Evolutionary conservation across 345 rosid species (phyloP), one percentile per base, ranked within the genome.

Genomic region (Conringia planisiliqua): DNA sequence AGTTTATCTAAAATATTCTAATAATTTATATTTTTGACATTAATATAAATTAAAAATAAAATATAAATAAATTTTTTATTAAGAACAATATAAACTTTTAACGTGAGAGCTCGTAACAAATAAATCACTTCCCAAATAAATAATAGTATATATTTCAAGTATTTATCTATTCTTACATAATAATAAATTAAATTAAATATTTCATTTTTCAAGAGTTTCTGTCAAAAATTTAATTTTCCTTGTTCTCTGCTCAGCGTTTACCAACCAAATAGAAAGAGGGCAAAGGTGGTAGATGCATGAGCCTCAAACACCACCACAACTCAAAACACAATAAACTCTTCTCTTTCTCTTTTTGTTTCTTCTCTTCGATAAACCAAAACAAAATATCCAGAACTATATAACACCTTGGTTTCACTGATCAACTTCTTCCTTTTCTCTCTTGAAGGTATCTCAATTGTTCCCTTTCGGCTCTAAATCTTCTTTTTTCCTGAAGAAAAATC

Each of bases 271-370:
- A 66, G 61, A 71, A 51, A 39, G 47, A 17, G 68, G 68, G 29
- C 80, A 62, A 82, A 80, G 91, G 91, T 89, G 91, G 96, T 86
- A 80, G 91, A 89, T 87, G 88, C 92, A 89, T 87, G 89, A 87
- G 83, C 79, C 68, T 64, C 72, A 71, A 46, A 77, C 85, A 71
- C 83, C 66, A 74, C 76, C 75, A 63, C 78, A 63, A 26, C 61
- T 36, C 33, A 47, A 39, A 24, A 59, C 77, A 58, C 58, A 62
- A 20, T 66, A 10, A 65, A 38, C 66, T 39, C 46, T 55, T 54
- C 26, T 60, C 3, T 40, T 6, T 54, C 62, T 70, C 9, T 30
- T 7, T 46, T 12, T 61, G 0, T 39, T 51, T 46, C 17, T 22
- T 73, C 14, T 29, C 26, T 59, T 74, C 69, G 22, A 30, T 17